Evolutionary conservation across 192 early-diverging fungal genomes (phyloP).

Genomic region (Umbelopsis sp.): DNA sequence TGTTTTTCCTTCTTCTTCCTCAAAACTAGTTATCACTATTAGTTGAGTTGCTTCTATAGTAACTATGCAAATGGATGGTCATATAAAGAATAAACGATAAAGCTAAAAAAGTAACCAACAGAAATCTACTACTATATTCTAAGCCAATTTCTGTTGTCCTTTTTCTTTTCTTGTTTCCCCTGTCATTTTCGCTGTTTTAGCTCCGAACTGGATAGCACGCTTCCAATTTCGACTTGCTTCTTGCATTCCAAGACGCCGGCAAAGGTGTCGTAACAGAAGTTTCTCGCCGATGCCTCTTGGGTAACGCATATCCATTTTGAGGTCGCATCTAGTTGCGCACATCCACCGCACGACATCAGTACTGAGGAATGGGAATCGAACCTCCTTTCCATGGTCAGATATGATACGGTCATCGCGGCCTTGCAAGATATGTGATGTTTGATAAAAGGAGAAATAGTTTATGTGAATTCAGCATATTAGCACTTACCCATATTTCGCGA

Average conservation of each 20-base stretch:
- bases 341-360: conserved; percentile 69
- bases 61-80: not conserved
- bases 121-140: not conserved
- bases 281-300: conserved; percentile 88
- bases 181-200: conserved; percentile 94
- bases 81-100: not conserved
- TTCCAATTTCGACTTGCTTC: conserved; percentile 77
- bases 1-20: not conserved
- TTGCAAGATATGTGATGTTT: not conserved
- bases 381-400: conserved; percentile 83
- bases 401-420: conserved; percentile 94
- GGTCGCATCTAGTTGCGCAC: conserved; percentile 67
- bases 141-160: conserved; percentile 37
- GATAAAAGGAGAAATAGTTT: not conserved
- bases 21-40: not conserved
- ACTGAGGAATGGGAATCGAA: conserved; percentile 85
- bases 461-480: not conserved
- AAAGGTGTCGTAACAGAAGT: conserved; percentile 77
- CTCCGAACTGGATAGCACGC: conserved; percentile 97
- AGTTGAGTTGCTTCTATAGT: not conserved
- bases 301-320: conserved; percentile 84
- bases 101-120: not conserved
- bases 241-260: conserved; percentile 65
- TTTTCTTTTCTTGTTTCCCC: conserved; percentile 30
- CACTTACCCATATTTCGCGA: conserved; percentile 75